Base-by-base conservation (phyloP, 805 yeast species). In the Pichia manshurica region DNA sequence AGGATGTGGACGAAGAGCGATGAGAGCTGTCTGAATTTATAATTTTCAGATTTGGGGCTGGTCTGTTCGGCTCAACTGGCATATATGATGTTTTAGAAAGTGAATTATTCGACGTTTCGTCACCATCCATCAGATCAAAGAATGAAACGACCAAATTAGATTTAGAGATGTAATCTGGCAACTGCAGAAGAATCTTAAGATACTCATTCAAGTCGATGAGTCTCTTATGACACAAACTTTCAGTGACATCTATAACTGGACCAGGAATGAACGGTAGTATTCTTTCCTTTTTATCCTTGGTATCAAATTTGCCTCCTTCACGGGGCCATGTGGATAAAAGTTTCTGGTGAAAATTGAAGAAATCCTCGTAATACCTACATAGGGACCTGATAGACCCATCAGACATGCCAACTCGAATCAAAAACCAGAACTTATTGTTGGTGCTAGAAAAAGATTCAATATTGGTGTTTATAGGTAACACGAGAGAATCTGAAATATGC, bases 231-330 rank as follows among this genome's bases (percentile, higher is more conserved):
- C 79, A 74, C 44, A 78, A 68, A 49, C 72, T 69, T 54, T 91
- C 97, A 52, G 88, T 88, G 46, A 93, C 96, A 58, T 84, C 86
- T 34, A 95, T 84, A 42, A 91, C 74, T 2, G 99, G 99, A 1
- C 98, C 99, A 0, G 99, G 98, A 59, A 93, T 90, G 55, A 83
- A 88, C 7, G 99, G 99, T 48, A 93, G 73, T 28, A 85, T 82
- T 54, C 99, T 79, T 46, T 81, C 79, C 31, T 84, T 83, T 52
- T 96, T 79, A 45, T 81, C 79, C 23, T 85, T 85, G 46, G 81
- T 83, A 39, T 80, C 82, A 42, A 61, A 68, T 55, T 87, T 81
- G 13, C 97, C 97, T 8, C 97, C 96, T 65, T 91, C 99, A 51
- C 76, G 80, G 7, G 97, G 97, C 72, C 86, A 93, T 23, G 81